Evolutionary conservation across 2,329 filamentous ascomycete genomes (phyloP), one percentile per base, ranked within the genome.

Genomic region (Samsoniella hepiali): DNA sequence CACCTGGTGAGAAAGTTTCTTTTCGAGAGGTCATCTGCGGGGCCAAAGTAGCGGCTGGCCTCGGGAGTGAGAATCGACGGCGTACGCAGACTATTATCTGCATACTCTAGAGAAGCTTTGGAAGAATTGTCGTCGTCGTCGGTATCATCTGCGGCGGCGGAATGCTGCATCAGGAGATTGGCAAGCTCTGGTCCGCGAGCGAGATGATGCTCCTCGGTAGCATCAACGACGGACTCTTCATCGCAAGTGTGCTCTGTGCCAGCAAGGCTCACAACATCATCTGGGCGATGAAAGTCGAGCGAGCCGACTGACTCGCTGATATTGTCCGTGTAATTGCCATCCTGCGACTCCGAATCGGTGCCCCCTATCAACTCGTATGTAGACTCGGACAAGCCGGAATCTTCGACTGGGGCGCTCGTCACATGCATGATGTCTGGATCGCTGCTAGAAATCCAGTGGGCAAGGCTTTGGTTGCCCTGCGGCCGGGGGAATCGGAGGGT

Each of bases 391-490:
- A 86, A 71, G 68, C 76, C 84, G 71, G 82, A 80, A 66, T 81
- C 78, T 47, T 82, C 80, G 64, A 79, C 77, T 34, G 75, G 75
- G 50, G 76, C 69, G 60, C 71, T 74, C 44, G 75, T 75, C 29
- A 78, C 73, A 67, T 77, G 78, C 81, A 85, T 84, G 66, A 86
- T 84, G 74, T 84, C 80, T 59, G 82, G 82, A 36, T 83, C 79
- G 69, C 83, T 86, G 60, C 79, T 81, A 7, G 82, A 84, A 56
- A 87, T 77, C 84, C 84, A 87, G 77, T 83, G 82, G 69, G 84
- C 84, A 47, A 87, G 81, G 57, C 79, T 77, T 62, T 78, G 78
- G 67, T 81, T 86, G 60, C 82, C 84, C 69, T 81, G 78, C 0
- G 84, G 84, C 50, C 76, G 78, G 62, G 84, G 84, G 63, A 87